phyloP scores from a whole-genome alignment of 257 asterid genomes.

The Scutellaria minor region DNA sequence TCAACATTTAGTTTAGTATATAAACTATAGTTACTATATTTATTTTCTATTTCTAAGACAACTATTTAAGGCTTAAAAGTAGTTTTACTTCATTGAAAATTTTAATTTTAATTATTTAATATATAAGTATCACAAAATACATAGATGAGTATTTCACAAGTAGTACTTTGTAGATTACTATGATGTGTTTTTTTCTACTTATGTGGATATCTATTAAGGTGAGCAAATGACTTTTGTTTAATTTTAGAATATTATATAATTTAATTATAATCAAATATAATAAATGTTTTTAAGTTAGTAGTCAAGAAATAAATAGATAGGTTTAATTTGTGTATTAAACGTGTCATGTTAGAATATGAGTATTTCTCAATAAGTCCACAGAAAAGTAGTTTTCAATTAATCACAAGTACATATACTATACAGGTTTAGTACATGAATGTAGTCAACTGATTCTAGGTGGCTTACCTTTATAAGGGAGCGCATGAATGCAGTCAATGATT shows the following conservation, averaged over 20 bases:
- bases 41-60: too few species aligned
- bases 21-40: neutral
- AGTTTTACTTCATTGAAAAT: too few species aligned
- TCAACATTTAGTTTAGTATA: neutral
- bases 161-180: neutral
- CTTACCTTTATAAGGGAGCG: conserved; percentile 86
- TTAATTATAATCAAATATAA: neutral
- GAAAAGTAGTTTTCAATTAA: neutral
- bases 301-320: neutral
- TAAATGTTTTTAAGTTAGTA: neutral
- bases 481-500: conserved; percentile 84
- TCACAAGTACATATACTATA: neutral
- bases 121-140: too few species aligned
- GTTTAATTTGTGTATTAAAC: neutral
- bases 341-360: neutral
- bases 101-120: too few species aligned
- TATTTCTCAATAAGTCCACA: neutral
- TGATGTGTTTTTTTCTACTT: neutral
- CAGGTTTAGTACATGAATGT: neutral
- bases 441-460: conserved; percentile 14
- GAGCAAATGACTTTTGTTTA: neutral
- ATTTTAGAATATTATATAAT: neutral
- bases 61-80: too few species aligned
- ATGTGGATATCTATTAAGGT: neutral
- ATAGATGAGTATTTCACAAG: neutral